Evolutionary conservation across 164 flowering plant species (phyloP), one percentile per base, ranked within the genome.

Genomic region (Dillenia suffruticosa): DNA sequence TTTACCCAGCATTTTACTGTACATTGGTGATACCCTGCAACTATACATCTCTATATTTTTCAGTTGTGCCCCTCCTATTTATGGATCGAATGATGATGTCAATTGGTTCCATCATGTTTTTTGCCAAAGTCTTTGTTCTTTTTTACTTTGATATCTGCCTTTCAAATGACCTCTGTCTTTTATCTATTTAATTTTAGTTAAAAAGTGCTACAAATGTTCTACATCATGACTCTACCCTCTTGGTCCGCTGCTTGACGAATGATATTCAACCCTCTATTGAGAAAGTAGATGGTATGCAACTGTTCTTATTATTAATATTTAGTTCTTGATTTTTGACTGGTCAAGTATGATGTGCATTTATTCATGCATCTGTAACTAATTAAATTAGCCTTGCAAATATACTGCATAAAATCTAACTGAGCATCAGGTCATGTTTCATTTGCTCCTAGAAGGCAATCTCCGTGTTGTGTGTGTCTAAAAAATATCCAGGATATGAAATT

Each of bases 201-300:
- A 63, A 70, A 40, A 74, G 63, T 61, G 75, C 73, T 66, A 47
- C 77, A 1, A 76, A 44, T 26, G 56, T 81, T 53, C 56, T 79
- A 19, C 64, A 64, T 44, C 65, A 63, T 46, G 86, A 84, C 47
- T 74, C 68, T 56, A 74, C 72, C 3, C 44, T 66, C 26, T 58
- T 72, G 45, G 71, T 70, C 26, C 87, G 87, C 26, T 75, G 78
- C 73, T 77, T 83, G 67, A 66, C 81, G n/a, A 75, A 60, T 46
- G 75, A 59, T 69, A 58, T 64, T 9, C 68, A 60, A 45, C 44
- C 77, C 50, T 61, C 72, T 12, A 48, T 51, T 15, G 45, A 65
- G 45, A 76, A 55, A 65, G 64, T 65, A 55, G 72, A 81, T 64
- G 80, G 90, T 83, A 76, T 63, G 78, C 68, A n/a, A 54, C 11